Conservation (phyloP, 768 basidiomycete genomes). For the Lyophyllum decastes region DNA sequence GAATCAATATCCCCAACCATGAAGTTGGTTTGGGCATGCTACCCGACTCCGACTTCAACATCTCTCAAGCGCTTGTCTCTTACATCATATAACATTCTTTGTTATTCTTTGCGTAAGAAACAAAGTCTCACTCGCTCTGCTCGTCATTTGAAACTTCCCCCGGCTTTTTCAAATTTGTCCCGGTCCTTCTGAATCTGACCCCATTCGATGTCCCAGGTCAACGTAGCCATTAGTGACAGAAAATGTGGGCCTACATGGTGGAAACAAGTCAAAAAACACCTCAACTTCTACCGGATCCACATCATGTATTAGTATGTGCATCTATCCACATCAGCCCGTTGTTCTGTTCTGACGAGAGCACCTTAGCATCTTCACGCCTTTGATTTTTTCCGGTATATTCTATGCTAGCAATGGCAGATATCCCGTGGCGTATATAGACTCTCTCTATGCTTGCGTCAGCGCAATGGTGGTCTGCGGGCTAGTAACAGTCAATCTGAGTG, state of each 20-base stretch:
- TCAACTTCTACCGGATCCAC: constrained; percentile 71
- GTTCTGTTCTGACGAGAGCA: constrained; percentile 8
- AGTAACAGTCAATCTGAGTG: constrained; percentile 67
- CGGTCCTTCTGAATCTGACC: too few species aligned
- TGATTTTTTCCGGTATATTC: constrained; percentile 78
- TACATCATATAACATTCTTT: too few species aligned
- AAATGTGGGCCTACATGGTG: constrained; percentile 17
- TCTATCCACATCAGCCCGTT: constrained; percentile 1
- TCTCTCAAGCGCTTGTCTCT: too few species aligned
- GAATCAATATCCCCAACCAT: too few species aligned
- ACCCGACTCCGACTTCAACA: too few species aligned
- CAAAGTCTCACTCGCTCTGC: too few species aligned
- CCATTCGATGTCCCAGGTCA: neutral
- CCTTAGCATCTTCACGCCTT: constrained; percentile 73
- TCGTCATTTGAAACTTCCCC: too few species aligned
- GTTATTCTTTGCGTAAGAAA: too few species aligned
- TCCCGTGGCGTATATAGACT: constrained; percentile 76
- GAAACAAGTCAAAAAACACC: constrained; percentile 42
- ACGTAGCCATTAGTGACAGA: constrained; percentile 8
- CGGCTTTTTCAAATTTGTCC: too few species aligned
- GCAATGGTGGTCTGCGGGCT: constrained; percentile 80
- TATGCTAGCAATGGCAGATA: constrained; percentile 80
- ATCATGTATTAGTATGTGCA: constrained; percentile 58
- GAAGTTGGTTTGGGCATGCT: too few species aligned
- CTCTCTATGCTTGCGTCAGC: constrained; percentile 76